A percentile compares a stretch with the other conserved stretches of the same genome.
These are phyloP conservation scores for Mycena pura DNA, from an alignment of 768 basidiomycete species.

Conservation along the genomic window DNA sequence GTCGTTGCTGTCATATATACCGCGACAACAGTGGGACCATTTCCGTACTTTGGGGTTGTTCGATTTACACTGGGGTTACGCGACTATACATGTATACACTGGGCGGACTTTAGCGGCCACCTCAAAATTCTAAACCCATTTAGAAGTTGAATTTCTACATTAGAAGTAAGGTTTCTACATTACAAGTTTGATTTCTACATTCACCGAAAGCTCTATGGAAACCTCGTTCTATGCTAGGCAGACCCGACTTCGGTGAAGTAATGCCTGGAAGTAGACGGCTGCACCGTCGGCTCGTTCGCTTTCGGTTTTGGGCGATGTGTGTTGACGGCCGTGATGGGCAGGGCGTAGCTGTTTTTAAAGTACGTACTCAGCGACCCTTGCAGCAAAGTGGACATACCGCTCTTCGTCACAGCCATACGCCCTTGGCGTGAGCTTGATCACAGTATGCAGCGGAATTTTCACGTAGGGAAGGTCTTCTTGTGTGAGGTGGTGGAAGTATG, in stretches of 20 bases:
- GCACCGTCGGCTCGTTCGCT: conserved; percentile 40
- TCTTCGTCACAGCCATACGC: conserved; percentile 99
- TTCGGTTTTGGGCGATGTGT: conserved; percentile 81
- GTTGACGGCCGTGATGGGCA: conserved; percentile 93
- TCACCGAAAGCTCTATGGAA: too few relatives aligned
- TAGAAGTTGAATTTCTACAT: not conserved
- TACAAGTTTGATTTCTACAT: too few relatives aligned
- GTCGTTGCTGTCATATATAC: not conserved
- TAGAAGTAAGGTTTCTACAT: too few relatives aligned
- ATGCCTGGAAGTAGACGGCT: conserved; percentile 46
- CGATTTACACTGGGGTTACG: conserved; percentile 1
- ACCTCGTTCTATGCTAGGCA: conserved; percentile 8
- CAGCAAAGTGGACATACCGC: conserved; percentile 53
- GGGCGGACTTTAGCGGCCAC: not conserved
- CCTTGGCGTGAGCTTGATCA: conserved; percentile 97
- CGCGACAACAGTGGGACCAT: conserved; percentile 10
- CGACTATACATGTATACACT: too few relatives aligned
- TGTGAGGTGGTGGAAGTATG: conserved; percentile 92
- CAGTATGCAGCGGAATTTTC: conserved; percentile 95
- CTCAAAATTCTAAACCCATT: conserved; percentile 6
- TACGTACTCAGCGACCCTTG: conserved; percentile 8
- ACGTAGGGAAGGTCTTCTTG: conserved; percentile 97
- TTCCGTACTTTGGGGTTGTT: conserved; percentile 9
- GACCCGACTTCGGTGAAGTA: conserved; percentile 45
- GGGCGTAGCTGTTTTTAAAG: conserved; percentile 67